Conservation (phyloP, 805 yeast genomes). For the Candida patagonica region DNA sequence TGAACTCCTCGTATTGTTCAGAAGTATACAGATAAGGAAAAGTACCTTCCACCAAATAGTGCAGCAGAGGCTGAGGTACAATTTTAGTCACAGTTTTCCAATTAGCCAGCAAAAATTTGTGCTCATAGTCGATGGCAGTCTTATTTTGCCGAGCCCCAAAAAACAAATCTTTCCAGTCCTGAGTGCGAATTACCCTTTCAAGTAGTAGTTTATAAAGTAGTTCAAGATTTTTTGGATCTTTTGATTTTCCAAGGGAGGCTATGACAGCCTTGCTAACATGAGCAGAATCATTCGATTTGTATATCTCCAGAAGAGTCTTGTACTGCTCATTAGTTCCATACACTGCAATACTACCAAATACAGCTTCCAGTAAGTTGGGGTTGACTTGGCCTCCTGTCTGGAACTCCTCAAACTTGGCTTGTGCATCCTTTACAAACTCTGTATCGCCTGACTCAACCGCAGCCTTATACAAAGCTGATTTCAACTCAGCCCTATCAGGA, state of each 20-base stretch:
- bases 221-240: slow-evolving; percentile 40
- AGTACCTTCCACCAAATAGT: slow-evolving; percentile 56
- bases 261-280: slow-evolving; percentile 68
- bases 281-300: slow-evolving; percentile 47
- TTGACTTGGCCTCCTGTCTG: slow-evolving; percentile 59
- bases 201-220: slow-evolving; percentile 49
- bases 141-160: too few relatives aligned
- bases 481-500: slow-evolving; percentile 49
- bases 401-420: slow-evolving; percentile 41
- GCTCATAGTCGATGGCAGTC: slow-evolving; percentile 59
- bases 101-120: slow-evolving; percentile 63
- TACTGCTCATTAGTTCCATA: slow-evolving; percentile 52
- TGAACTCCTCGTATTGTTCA: slow-evolving; percentile 46
- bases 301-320: slow-evolving; percentile 52
- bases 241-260: slow-evolving; percentile 57
- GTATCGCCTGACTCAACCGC: slow-evolving; percentile 28
- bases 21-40: slow-evolving; percentile 52
- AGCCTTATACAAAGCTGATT: slow-evolving; percentile 41
- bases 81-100: slow-evolving; percentile 61
- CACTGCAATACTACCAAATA: slow-evolving; percentile 34
- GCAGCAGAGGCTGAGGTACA: slow-evolving; percentile 74
- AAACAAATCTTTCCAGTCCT: slow-evolving; percentile 57
- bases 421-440: slow-evolving; percentile 27
- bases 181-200: slow-evolving; percentile 50
- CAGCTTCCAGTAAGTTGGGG: slow-evolving; percentile 61